These are phyloP conservation scores for Ustilago shanxiensis DNA, from an alignment of 1,284 basidiomycete genomes.

Conservation along the genomic window DNA sequence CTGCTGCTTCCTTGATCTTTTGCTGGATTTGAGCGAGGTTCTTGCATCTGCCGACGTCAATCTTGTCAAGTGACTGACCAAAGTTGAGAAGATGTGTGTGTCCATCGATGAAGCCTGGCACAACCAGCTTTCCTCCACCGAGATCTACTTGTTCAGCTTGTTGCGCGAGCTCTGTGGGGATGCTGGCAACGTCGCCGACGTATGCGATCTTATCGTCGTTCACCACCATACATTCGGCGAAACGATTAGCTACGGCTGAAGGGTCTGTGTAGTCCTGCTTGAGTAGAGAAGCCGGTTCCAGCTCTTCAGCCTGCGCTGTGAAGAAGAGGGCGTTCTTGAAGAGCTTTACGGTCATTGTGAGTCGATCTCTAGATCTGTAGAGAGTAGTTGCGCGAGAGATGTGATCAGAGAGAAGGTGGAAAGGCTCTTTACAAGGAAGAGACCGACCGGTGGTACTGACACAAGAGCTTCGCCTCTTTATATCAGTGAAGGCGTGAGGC, in stretches of 20 bases:
- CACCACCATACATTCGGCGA: constrained; percentile 40
- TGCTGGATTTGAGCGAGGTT: constrained; percentile 42
- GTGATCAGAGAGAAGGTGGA: background rate
- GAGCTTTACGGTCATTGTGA: constrained; percentile 25
- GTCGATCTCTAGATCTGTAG: no score
- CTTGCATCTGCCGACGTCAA: constrained; percentile 46
- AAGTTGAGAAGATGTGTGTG: constrained; percentile 52
- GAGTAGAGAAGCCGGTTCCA: constrained; percentile 24
- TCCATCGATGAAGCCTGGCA: constrained; percentile 52
- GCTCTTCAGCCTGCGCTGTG: constrained; percentile 41
- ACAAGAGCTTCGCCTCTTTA: background rate
- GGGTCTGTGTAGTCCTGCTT: constrained; percentile 38
- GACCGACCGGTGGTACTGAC: background rate
- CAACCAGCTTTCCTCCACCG: constrained; percentile 35
- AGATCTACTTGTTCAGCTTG: constrained; percentile 32
- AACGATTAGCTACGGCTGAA: constrained; percentile 17
- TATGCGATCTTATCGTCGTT: constrained; percentile 35
- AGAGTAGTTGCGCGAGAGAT: background rate
- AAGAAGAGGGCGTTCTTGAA: constrained; percentile 51
- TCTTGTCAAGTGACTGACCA: constrained; percentile 50
- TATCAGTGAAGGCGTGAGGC: background rate
- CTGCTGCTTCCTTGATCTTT: constrained; percentile 38
- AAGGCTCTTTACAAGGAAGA: background rate
- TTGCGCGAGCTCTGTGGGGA: constrained; percentile 9
- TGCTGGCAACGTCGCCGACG: constrained; percentile 26